These are phyloP conservation scores for Condylostoma magnum DNA, from an alignment of 169 alveolate species.

Conservation along the genomic window DNA sequence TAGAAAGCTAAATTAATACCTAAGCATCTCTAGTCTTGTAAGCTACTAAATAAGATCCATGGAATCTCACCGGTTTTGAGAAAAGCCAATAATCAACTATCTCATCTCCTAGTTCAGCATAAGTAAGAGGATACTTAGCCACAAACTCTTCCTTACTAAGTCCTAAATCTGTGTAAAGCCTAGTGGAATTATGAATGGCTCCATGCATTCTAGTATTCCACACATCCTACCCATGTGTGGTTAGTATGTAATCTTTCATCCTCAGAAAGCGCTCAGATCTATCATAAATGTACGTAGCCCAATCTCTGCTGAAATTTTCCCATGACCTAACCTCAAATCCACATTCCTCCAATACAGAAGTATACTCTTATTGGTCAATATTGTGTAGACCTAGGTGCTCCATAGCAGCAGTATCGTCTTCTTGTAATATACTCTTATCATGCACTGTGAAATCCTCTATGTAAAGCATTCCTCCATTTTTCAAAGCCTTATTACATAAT, in stretches of 20 bases:
- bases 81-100: background rate
- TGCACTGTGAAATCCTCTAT: constrained; percentile 3
- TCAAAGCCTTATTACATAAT: background rate
- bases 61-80: background rate
- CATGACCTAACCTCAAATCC: background rate
- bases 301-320: background rate
- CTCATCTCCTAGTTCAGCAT: background rate
- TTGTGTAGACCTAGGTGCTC: background rate
- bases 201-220: constrained; percentile 4
- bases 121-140: constrained; percentile 1
- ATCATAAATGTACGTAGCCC: constrained; percentile 16
- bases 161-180: constrained; percentile 10
- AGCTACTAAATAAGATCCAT: constrained; percentile 10
- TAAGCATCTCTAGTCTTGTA: no score
- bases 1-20: no score
- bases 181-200: background rate
- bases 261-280: background rate
- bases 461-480: constrained; percentile 2
- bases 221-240: background rate
- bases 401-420: background rate
- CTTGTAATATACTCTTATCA: background rate
- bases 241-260: background rate
- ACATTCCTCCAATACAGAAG: background rate
- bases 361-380: background rate
- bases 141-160: background rate